Base-by-base conservation (phyloP, 169 alveolate genomes). In the Plasmodium coatneyi region DNA sequence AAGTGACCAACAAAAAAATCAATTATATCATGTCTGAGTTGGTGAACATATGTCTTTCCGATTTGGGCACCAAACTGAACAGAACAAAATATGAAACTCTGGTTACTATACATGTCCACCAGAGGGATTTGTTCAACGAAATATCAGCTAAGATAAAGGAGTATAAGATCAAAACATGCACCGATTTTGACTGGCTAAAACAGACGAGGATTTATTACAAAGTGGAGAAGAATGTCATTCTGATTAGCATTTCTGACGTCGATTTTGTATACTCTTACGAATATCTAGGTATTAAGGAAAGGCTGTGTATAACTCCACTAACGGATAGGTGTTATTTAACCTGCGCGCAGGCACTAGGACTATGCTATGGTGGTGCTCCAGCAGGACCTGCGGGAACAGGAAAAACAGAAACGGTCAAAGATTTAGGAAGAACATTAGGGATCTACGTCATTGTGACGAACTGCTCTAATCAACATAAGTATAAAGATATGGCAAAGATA, bases 331-430 rank as follows among this genome's bases (percentile, higher is more conserved):
- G 99, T 94, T 99, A 98, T 95, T 95, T 98, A 70, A 98, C 99
- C 5, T 94, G 99, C 74, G 98, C 99, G 46, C 98, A 99, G 94
- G 99, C 99, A 32, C 95, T 99, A 72, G 99, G 99, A 70, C 95
- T 98, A 96, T 97, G 99, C 86, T 96, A 98, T 82, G 99, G 99
- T 30, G 99, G 99, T 4, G 98, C 98, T 39, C 99, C 99, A 14
- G 99, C 98, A 89, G 99, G 99, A 6, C 99, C 99, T 30, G 99
- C 99, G 1, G 99, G 99, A 46, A 98, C 99, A 1, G 99, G 99
- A 10, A 99, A 99, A 96, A 99, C 99, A 36, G 99, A 99, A 96
- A 97, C 99, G 1, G 99, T 99, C 28, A 99, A 99, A 92, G 99
- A 99, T 22, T 96, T 99, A 39, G 99, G 99, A 19, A 93, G 97